Base-by-base conservation (phyloP, 202 grass and related monocot genomes). In the Panicum hallii region DNA sequence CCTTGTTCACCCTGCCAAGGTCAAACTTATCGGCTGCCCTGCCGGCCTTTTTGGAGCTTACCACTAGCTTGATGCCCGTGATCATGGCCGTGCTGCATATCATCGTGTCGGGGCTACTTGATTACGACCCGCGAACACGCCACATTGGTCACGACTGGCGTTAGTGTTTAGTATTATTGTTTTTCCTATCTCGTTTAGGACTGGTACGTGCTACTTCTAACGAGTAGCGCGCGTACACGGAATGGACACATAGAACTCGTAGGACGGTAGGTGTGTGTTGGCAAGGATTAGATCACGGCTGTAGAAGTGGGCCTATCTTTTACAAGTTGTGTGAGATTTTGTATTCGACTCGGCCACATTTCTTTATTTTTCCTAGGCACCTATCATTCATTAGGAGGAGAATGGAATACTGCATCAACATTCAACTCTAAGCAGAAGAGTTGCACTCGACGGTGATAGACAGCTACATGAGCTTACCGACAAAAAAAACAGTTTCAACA, bases 61-160 rank as follows among this genome's bases (percentile, higher is more conserved):
- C 61, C 81, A 84, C 81, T 50, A 75, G 50, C 75, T 63, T 34
- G 74, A 79, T 88, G 40, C 67, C 14, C n/a, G n/a, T n/a, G n/a
- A n/a, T n/a, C n/a, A n/a, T n/a, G n/a, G n/a, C n/a, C n/a, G n/a
- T n/a, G n/a, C 44, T 15, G 76, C 61, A 63, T 81, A 5, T 45
- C 67, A 20, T 66, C 58, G n/a, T 56, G 54, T 72, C 30, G 28
- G n/a, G 69, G 49, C 30, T 64, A 23, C 58, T 60, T 68, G 81
- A 89, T 84, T 75, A 75, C 43, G 87, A 88, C 75, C 20, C 79
- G 42, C 58, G 42, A 58, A 15, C 41, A 77, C 85, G 85, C 52
- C 63, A 57, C 63, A 75, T 60, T 19, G 49, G 16, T 61, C 62
- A 75, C 17, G 14, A 49, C 7, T 19, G 53, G 6, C n/a, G 53